These are phyloP conservation scores for Globisporangium spinosum DNA, from an alignment of 352 stramenopile species.

Conservation along the genomic window DNA sequence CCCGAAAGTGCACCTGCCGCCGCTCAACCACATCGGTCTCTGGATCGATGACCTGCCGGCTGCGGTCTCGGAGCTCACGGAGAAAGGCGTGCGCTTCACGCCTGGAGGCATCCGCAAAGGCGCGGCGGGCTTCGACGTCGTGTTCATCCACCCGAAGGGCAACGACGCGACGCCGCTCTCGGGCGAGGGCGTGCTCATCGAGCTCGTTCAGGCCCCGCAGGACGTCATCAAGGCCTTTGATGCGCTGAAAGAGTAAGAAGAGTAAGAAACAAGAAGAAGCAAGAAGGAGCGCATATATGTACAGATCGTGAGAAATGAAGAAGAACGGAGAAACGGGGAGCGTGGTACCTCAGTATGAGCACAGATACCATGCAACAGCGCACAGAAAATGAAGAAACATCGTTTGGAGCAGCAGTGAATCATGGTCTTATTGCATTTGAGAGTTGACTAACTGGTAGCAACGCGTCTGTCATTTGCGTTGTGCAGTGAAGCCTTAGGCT, in stretches of 20 bases:
- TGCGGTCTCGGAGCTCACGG: conserved; percentile 90
- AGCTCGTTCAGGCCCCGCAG: conserved; percentile 94
- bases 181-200: conserved; percentile 94
- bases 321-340: background rate
- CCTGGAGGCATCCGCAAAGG: conserved; percentile 96
- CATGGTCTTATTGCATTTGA: background rate
- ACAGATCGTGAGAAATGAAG: background rate
- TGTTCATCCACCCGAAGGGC: conserved; percentile 98
- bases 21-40: conserved; percentile 98
- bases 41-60: conserved; percentile 95
- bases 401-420: background rate
- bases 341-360: background rate
- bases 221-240: conserved; percentile 89
- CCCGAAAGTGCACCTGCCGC: conserved; percentile 93
- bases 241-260: conserved; percentile 29
- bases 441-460: background rate
- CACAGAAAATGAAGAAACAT: background rate
- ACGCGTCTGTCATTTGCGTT: background rate
- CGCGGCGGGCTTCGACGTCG: conserved; percentile 95
- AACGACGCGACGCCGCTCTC: conserved; percentile 91
- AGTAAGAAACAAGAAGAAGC: background rate
- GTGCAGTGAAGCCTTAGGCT: background rate
- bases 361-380: background rate
- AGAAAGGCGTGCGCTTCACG: conserved; percentile 94
- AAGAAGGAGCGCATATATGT: background rate